Conservation (phyloP, 805 yeast species). For the Scheffersomyces stipitis region DNA sequence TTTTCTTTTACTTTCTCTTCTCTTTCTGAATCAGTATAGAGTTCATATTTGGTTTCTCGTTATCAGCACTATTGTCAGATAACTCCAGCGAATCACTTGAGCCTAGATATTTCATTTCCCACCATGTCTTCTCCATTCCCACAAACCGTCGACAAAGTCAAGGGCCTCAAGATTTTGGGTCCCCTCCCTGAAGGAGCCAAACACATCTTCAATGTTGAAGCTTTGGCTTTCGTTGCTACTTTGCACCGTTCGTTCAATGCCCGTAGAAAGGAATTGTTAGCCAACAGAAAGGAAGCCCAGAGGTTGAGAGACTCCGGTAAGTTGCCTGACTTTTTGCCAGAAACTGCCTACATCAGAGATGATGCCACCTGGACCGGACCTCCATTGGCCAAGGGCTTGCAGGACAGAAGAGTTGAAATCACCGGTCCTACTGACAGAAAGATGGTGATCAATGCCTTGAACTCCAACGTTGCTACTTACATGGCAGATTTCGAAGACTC, state of each 20-base stretch:
- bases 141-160: constrained; percentile 38
- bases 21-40: too few relatives aligned
- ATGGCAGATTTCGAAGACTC: constrained; percentile 89
- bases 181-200: constrained; percentile 48
- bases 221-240: constrained; percentile 68
- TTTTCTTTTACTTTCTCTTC: too few relatives aligned
- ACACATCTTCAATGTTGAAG: constrained; percentile 59
- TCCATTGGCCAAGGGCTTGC: constrained; percentile 67
- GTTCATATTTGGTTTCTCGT: too few relatives aligned
- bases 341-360: constrained; percentile 66
- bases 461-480: constrained; percentile 75
- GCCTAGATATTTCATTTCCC: too few relatives aligned
- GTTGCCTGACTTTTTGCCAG: constrained; percentile 62
- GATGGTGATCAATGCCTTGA: constrained; percentile 80
- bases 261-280: constrained; percentile 57
- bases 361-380: constrained; percentile 78
- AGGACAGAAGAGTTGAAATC: constrained; percentile 75
- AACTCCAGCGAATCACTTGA: too few relatives aligned
- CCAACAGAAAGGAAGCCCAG: constrained; percentile 63
- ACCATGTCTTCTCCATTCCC: constrained; percentile 47
- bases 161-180: constrained; percentile 57
- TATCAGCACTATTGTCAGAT: too few relatives aligned
- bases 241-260: constrained; percentile 71
- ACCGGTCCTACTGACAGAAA: constrained; percentile 86
- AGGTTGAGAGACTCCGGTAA: constrained; percentile 59